phyloP scores from a whole-genome alignment of 352 stramenopile genomes.

The Pythium diclinum region DNA sequence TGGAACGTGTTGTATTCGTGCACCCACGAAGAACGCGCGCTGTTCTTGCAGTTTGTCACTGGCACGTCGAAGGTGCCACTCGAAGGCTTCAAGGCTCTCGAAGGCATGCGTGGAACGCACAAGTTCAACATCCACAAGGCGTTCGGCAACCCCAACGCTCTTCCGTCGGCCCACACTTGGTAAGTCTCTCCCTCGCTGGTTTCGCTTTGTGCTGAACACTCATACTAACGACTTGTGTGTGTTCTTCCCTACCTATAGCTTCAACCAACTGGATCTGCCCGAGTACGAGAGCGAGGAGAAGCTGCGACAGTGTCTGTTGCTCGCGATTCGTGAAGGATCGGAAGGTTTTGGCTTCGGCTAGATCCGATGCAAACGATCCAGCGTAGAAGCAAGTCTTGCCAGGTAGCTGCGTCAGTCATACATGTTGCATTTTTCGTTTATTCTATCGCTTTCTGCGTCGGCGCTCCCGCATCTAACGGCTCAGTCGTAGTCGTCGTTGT shows the following conservation, averaged over 20 bases:
- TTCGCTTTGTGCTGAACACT: background rate
- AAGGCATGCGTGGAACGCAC: conserved; percentile 98
- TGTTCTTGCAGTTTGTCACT: conserved; percentile 94
- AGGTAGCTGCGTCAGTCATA: conserved; percentile 7
- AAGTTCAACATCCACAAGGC: conserved; percentile 99
- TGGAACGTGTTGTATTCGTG: conserved; percentile 91
- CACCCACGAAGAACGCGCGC: conserved; percentile 88
- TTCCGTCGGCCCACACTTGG: conserved; percentile 97
- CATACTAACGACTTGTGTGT: conserved; percentile 4
- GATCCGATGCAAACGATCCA: background rate
- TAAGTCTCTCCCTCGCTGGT: conserved; percentile 30
- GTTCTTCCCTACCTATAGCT: conserved; percentile 80
- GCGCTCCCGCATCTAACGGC: background rate
- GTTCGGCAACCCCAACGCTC: conserved; percentile 84
- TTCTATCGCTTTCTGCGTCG: conserved; percentile 1
- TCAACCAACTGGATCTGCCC: conserved; percentile 99
- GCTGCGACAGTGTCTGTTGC: conserved; percentile 95
- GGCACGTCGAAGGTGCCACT: conserved; percentile 93
- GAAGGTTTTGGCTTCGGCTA: conserved; percentile 99
- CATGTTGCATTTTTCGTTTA: conserved; percentile 10
- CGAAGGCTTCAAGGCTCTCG: conserved; percentile 97
- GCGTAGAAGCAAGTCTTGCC: conserved; percentile 6
- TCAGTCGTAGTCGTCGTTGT: conserved; percentile 35
- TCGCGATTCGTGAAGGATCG: conserved; percentile 97
- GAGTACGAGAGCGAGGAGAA: conserved; percentile 98